Percentiles rank a stretch among this genome's conserved stretches.
Evolutionary conservation across 2,329 filamentous ascomycete species (phyloP).

Genomic region (Pyrenochaeta sp.): DNA sequence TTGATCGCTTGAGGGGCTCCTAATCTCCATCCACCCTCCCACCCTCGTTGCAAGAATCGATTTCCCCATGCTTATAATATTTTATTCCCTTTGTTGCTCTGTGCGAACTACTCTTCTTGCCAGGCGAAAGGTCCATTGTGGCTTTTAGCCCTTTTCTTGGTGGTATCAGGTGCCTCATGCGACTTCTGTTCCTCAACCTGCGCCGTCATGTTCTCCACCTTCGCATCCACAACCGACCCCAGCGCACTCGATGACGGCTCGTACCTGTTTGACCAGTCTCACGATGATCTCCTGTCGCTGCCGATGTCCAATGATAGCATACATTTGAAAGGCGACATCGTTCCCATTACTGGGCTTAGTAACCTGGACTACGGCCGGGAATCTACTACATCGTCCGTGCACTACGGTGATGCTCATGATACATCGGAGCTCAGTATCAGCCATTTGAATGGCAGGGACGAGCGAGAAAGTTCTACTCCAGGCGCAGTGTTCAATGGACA

Average conservation of each 20-base stretch:
- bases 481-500: constrained; percentile 39
- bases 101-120: constrained; percentile 17
- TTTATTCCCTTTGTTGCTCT: constrained; percentile 17
- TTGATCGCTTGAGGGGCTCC: constrained; percentile 31
- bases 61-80: constrained; percentile 31
- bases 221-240: constrained; percentile 43
- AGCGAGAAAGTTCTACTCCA: constrained; percentile 41
- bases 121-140: constrained; percentile 33
- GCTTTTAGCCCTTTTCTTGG: constrained; percentile 27
- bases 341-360: constrained; percentile 45
- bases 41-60: constrained; percentile 43
- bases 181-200: constrained; percentile 23
- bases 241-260: constrained; percentile 45
- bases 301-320: constrained; percentile 44
- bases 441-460: constrained; percentile 42
- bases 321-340: constrained; percentile 43
- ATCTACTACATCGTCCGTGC: constrained; percentile 51
- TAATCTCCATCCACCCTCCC: constrained; percentile 23
- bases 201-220: constrained; percentile 45
- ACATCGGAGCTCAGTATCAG: constrained; percentile 45
- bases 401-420: constrained; percentile 48
- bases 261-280: constrained; percentile 44
- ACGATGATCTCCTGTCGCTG: constrained; percentile 43
- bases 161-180: constrained; percentile 40
- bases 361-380: constrained; percentile 49